These are phyloP conservation scores for Nigrospora sphaerica DNA, from an alignment of 2,329 filamentous ascomycete species.

Conservation along the genomic window DNA sequence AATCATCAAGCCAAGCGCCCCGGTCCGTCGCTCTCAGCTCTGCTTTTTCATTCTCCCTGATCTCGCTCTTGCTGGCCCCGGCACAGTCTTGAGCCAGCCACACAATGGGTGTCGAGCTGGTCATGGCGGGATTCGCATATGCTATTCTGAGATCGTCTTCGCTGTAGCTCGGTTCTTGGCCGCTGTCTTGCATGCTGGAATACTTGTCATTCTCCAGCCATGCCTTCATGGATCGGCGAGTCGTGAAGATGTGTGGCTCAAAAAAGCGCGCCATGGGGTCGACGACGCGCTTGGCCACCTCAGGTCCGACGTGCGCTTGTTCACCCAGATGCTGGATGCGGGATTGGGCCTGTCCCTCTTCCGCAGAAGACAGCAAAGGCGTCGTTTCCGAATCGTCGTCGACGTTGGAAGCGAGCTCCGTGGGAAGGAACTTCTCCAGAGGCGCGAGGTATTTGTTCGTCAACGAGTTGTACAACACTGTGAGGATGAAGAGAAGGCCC, in stretches of 20 bases:
- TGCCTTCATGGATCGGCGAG: conserved; percentile 16
- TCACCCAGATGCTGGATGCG: conserved; percentile 14
- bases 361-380: conserved; percentile 8
- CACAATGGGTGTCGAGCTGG: conserved; percentile 44
- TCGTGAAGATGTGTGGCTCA: conserved; percentile 17
- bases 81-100: conserved; percentile 59
- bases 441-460: conserved; percentile 20
- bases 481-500: conserved; percentile 53
- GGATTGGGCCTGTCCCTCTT: conserved; percentile 15
- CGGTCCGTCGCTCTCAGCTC: conserved; percentile 61
- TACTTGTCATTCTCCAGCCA: conserved; percentile 12
- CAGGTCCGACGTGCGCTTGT: conserved; percentile 10
- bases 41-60: conserved; percentile 48
- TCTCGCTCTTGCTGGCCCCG: conserved; percentile 54
- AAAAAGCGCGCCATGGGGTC: conserved; percentile 18
- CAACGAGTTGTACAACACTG: conserved; percentile 52
- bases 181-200: conserved; percentile 8
- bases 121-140: conserved; percentile 21
- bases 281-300: conserved; percentile 10
- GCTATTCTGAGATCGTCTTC: conserved; percentile 19
- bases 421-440: conserved; percentile 19
- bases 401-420: conserved; percentile 10
- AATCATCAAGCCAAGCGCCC: conserved; percentile 49
- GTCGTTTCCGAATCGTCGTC: background rate
- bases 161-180: conserved; percentile 10